These are phyloP conservation scores for Macrophomina phaseolina DNA, from an alignment of 2,329 filamentous ascomycete species.

Conservation along the genomic window DNA sequence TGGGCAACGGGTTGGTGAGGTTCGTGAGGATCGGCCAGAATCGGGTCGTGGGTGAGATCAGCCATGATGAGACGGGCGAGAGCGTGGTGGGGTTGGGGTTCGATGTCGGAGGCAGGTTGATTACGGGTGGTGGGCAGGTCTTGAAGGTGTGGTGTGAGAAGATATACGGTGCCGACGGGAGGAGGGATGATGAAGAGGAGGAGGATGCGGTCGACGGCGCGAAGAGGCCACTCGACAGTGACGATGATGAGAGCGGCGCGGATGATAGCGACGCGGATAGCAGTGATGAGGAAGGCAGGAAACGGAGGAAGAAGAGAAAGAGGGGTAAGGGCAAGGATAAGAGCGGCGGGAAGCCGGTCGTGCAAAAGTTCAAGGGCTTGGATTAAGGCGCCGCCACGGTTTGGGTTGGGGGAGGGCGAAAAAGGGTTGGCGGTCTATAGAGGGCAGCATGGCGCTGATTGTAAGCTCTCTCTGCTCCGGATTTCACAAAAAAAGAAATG, in stretches of 20 bases:
- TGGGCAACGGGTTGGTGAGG: slow-evolving; percentile 79
- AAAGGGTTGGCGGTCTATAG: not conserved
- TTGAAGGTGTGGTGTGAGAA: slow-evolving; percentile 91
- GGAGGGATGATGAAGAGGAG: slow-evolving; percentile 33
- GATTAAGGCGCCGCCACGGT: slow-evolving; percentile 26
- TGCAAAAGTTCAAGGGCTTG: slow-evolving; percentile 42
- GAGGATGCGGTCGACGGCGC: slow-evolving; percentile 41
- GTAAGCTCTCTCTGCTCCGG: not conserved
- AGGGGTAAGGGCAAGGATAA: slow-evolving; percentile 43
- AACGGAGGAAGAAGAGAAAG: slow-evolving; percentile 53
- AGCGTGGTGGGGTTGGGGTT: slow-evolving; percentile 82
- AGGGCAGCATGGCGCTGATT: not conserved
- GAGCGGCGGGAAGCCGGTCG: slow-evolving; percentile 34
- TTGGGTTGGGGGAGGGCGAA: not conserved
- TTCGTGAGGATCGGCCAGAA: slow-evolving; percentile 78
- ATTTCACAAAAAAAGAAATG: not conserved
- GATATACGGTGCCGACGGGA: slow-evolving; percentile 52
- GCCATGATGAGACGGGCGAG: slow-evolving; percentile 78
- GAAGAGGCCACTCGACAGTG: slow-evolving; percentile 42
- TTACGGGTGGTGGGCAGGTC: slow-evolving; percentile 83
- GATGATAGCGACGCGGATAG: slow-evolving; percentile 32
- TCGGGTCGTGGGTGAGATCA: slow-evolving; percentile 69
- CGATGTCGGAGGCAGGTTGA: slow-evolving; percentile 83
- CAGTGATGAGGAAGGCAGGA: slow-evolving; percentile 53
- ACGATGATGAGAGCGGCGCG: slow-evolving; percentile 47